Conservation (phyloP, 768 basidiomycete species). For the Tricholomella constricta region DNA sequence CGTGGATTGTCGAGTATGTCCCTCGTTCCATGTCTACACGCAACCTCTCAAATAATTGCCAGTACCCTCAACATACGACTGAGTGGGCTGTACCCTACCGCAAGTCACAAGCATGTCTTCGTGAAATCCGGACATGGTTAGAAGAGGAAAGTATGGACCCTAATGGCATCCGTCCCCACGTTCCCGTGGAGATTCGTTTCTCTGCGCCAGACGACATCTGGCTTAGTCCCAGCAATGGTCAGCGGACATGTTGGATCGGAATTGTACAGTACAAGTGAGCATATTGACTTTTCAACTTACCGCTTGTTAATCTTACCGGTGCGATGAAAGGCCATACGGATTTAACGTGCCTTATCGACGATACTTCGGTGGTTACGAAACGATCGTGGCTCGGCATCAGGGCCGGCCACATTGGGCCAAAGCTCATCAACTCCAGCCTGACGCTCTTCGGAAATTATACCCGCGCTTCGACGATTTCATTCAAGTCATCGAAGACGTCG, state of each 20-base stretch:
- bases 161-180: slow-evolving; percentile 82
- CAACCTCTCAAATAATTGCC: not conserved
- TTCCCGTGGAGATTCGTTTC: slow-evolving; percentile 91
- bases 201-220: slow-evolving; percentile 89
- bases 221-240: slow-evolving; percentile 85
- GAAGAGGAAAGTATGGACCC: slow-evolving; percentile 64
- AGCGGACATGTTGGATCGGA: slow-evolving; percentile 91
- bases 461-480: slow-evolving; percentile 82
- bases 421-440: slow-evolving; percentile 72
- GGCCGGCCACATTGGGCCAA: slow-evolving; percentile 98
- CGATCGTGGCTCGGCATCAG: slow-evolving; percentile 63
- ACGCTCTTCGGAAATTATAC: slow-evolving; percentile 66
- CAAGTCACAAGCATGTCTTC: slow-evolving; percentile 65
- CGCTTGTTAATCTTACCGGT: slow-evolving; percentile 3
- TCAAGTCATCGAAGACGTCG: slow-evolving; percentile 63
- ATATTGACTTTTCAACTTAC: slow-evolving; percentile 4
- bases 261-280: slow-evolving; percentile 94
- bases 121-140: slow-evolving; percentile 73
- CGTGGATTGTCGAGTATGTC: slow-evolving; percentile 84
- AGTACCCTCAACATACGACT: slow-evolving; percentile 93
- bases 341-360: slow-evolving; percentile 78
- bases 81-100: slow-evolving; percentile 91
- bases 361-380: slow-evolving; percentile 77
- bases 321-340: slow-evolving; percentile 74
- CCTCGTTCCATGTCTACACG: not conserved